phyloP scores from a whole-genome alignment of 768 basidiomycete species.

The Rhodotorula graminis region DNA sequence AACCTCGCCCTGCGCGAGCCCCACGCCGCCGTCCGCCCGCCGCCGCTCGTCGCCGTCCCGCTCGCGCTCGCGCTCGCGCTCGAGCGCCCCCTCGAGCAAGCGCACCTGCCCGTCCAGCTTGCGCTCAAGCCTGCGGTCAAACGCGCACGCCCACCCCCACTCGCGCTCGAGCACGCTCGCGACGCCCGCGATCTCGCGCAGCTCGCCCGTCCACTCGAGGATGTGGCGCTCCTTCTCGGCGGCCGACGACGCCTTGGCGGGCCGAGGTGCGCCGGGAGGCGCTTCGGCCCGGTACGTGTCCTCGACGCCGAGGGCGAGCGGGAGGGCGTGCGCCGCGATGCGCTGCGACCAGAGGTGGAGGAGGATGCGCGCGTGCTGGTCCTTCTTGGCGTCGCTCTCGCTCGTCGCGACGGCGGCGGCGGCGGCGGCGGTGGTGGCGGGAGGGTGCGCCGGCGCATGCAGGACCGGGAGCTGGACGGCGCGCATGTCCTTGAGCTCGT shows the following conservation, averaged over 20 bases:
- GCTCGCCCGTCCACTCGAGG: neutral
- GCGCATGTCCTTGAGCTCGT: neutral
- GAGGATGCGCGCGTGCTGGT: neutral
- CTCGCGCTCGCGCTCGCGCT: neutral
- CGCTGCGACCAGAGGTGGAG: neutral
- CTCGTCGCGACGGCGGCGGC: neutral
- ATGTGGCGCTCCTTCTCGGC: neutral
- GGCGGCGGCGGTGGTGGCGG: neutral
- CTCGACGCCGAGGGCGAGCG: neutral
- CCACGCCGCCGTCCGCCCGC: too few species aligned
- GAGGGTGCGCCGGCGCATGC: neutral
- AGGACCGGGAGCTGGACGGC: neutral
- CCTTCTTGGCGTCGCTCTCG: neutral
- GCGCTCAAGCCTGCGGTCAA: neutral
- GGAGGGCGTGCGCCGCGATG: neutral
- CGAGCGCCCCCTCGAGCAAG: neutral
- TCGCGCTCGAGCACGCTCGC: neutral
- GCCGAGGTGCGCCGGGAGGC: neutral
- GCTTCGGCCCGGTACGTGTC: neutral
- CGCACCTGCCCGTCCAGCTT: neutral
- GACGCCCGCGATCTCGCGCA: neutral
- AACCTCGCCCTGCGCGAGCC: too few species aligned
- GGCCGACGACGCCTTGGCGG: neutral
- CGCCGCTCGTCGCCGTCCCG: neutral
- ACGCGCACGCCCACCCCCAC: neutral